These are phyloP conservation scores for Excoecaria cochinchinensis DNA, from an alignment of 345 rosid genomes.

Conservation along the genomic window DNA sequence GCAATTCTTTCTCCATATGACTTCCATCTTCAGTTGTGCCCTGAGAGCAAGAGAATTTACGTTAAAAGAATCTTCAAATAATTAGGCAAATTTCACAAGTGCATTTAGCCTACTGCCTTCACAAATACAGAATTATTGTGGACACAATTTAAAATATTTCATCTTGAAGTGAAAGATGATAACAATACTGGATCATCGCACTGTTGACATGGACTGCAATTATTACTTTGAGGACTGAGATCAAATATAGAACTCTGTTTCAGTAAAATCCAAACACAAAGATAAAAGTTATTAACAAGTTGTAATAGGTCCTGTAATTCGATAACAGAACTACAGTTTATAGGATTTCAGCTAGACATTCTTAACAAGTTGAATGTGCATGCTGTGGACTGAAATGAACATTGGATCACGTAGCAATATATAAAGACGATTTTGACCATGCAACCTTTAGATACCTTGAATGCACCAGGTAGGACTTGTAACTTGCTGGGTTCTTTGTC, in stretches of 20 bases:
- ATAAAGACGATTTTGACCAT: conserved; percentile 13
- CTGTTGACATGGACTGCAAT: neutral
- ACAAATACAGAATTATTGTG: neutral
- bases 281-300: neutral
- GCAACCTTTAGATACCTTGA: conserved; percentile 42
- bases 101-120: neutral
- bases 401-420: neutral
- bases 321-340: too few relatives aligned
- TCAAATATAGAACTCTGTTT: neutral
- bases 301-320: neutral
- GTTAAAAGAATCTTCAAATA: conserved; percentile 19
- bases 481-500: conserved; percentile 33
- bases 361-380: neutral
- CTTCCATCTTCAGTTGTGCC: conserved; percentile 38
- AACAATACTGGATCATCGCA: neutral
- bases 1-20: conserved; percentile 39
- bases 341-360: neutral
- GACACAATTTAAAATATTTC: neutral
- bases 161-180: neutral
- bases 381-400: neutral
- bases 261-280: neutral
- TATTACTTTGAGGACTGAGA: too few relatives aligned
- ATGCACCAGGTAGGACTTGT: conserved; percentile 31
- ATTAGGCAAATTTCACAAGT: conserved; percentile 11
- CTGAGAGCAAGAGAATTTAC: conserved; percentile 36